Conservation (phyloP, 495 filamentous ascomycete species). For the Neohortaea acidophila region DNA sequence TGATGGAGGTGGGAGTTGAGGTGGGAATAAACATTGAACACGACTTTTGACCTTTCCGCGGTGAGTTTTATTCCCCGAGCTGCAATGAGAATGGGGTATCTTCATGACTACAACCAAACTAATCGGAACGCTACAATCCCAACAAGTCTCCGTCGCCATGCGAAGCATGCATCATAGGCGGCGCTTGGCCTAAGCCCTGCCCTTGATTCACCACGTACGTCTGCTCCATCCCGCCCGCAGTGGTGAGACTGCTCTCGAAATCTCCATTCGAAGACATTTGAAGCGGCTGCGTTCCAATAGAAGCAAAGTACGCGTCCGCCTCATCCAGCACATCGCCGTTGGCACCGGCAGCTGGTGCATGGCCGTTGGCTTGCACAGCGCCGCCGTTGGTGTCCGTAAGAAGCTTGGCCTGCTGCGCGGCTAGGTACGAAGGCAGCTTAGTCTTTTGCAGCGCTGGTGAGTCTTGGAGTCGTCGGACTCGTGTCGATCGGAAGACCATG, state of each 20-base stretch:
- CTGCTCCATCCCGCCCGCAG: conserved; percentile 18
- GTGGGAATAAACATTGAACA: no score
- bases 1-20: no score
- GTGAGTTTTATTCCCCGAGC: no score
- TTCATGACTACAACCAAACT: no score
- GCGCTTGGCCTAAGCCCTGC: conserved; percentile 43
- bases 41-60: no score
- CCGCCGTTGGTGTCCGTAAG: conserved; percentile 8
- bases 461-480: conserved; percentile 59
- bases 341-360: conserved; percentile 27
- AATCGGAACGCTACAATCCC: conserved; percentile 9
- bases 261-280: conserved; percentile 40
- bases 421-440: conserved; percentile 32
- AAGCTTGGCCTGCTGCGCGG: conserved; percentile 16
- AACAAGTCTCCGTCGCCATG: conserved; percentile 20
- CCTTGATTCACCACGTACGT: conserved; percentile 55
- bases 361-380: conserved; percentile 7
- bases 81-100: no score
- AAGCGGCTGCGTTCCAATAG: conserved; percentile 49
- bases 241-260: conserved; percentile 29
- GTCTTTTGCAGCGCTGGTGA: conserved; percentile 72
- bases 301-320: conserved; percentile 74
- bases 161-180: conserved; percentile 22
- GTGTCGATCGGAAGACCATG: conserved; percentile 87
- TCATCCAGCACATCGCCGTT: conserved; percentile 60